These are phyloP conservation scores for Aphanomyces invadans DNA, from an alignment of 352 stramenopile species.

Conservation along the genomic window DNA sequence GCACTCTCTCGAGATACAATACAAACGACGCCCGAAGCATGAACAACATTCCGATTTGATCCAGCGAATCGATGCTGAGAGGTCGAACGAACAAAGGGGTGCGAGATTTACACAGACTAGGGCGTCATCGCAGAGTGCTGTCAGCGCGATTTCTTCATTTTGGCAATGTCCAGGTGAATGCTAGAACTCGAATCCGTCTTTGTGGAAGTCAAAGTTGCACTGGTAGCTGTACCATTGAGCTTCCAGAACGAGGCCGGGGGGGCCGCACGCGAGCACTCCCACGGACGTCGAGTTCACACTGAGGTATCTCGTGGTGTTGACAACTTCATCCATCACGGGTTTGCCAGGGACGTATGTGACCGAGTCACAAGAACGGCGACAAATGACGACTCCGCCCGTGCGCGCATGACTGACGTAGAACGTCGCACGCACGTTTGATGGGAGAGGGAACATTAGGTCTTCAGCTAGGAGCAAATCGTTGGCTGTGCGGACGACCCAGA, in stretches of 20 bases:
- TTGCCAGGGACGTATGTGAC: conserved; percentile 45
- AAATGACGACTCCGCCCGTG: conserved; percentile 37
- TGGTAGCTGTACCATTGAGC: conserved; percentile 48
- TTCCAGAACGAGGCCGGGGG: conserved; percentile 58
- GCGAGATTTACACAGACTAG: too few relatives aligned
- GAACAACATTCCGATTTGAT: too few relatives aligned
- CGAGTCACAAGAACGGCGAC: conserved; percentile 41
- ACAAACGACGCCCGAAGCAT: too few relatives aligned
- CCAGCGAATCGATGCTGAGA: too few relatives aligned
- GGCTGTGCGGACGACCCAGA: conserved; percentile 59
- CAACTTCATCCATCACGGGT: conserved; percentile 53
- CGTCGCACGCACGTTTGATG: conserved; percentile 41
- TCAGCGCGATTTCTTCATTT: too few relatives aligned
- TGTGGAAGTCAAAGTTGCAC: conserved; percentile 74
- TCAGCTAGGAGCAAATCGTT: conserved; percentile 68
- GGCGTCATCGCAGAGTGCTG: too few relatives aligned
- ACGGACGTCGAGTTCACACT: conserved; percentile 25
- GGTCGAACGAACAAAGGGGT: too few relatives aligned
- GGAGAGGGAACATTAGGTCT: conserved; percentile 39
- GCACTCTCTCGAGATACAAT: too few relatives aligned
- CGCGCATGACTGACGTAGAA: conserved; percentile 52
- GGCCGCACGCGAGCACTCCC: conserved; percentile 62
- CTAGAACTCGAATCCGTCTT: conserved; percentile 67
- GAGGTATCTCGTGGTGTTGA: conserved; percentile 62
- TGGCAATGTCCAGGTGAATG: too few relatives aligned